A percentile compares a stretch with the other conserved stretches of the same genome.
These are phyloP conservation scores for Russula foetens DNA, from an alignment of 768 basidiomycete species.

Conservation along the genomic window DNA sequence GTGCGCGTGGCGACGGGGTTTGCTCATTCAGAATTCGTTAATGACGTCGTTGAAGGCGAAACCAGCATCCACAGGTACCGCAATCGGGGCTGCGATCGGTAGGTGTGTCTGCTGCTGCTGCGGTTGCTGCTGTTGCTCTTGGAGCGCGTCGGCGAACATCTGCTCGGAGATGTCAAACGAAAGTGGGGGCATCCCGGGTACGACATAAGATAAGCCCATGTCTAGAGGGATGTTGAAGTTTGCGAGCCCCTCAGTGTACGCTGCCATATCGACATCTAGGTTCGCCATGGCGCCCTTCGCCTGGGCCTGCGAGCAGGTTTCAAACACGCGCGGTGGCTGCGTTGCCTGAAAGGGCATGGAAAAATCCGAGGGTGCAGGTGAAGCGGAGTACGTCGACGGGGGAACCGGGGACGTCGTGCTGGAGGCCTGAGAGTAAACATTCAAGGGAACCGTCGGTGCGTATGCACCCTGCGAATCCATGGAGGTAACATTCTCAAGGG, in stretches of 20 bases:
- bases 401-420: slow-evolving; percentile 7
- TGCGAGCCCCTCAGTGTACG: slow-evolving; percentile 16
- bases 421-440: neutral
- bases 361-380: slow-evolving; percentile 18
- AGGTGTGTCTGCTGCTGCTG: neutral
- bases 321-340: slow-evolving; percentile 16
- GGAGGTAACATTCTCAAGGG: slow-evolving; percentile 4
- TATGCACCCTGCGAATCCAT: neutral
- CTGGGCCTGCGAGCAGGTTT: neutral
- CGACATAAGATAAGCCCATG: slow-evolving; percentile 15
- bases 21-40: slow-evolving; percentile 18
- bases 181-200: slow-evolving; percentile 12
- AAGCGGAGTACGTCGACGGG: slow-evolving; percentile 19
- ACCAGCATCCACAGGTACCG: slow-evolving; percentile 1
- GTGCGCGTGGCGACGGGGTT: neutral
- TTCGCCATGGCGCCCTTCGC: neutral
- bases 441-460: neutral
- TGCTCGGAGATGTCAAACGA: slow-evolving; percentile 11
- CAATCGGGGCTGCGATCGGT: slow-evolving; percentile 6
- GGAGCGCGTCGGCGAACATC: slow-evolving; percentile 5
- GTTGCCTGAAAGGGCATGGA: slow-evolving; percentile 16
- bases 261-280: slow-evolving; percentile 11
- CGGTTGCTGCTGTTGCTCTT: neutral
- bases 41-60: slow-evolving; percentile 20
- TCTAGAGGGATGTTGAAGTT: slow-evolving; percentile 15